Evolutionary conservation across 1,139 yeast species (phyloP).

Genomic region (Candida sanyaensis): DNA sequence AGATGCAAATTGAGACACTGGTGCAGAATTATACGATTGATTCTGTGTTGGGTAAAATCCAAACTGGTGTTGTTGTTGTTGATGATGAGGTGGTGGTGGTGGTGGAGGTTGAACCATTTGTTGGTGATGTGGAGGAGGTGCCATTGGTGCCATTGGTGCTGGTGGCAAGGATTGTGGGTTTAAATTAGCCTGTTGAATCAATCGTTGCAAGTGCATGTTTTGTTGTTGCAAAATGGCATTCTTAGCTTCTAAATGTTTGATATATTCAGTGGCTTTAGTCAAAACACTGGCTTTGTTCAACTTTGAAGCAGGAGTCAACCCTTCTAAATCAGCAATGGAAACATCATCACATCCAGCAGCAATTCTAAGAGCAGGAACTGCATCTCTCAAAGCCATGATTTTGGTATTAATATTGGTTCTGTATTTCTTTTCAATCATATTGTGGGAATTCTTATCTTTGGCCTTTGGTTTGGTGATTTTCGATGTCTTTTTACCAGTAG

Average conservation of each 20-base stretch:
- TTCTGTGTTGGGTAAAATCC: constrained; percentile 24
- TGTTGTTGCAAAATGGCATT: constrained; percentile 60
- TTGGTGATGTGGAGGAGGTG: constrained; percentile 4
- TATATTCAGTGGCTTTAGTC: constrained; percentile 88
- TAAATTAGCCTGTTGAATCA: constrained; percentile 32
- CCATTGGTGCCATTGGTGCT: constrained; percentile 10
- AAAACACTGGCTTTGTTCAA: constrained; percentile 87
- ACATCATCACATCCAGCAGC: constrained; percentile 43
- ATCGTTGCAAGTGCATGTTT: constrained; percentile 48
- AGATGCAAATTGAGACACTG: constrained; percentile 18
- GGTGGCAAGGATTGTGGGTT: constrained; percentile 14
- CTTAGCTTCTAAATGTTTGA: constrained; percentile 74
- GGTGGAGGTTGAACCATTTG: constrained; percentile 1
- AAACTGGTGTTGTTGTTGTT: constrained; percentile 16
- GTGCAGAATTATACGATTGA: constrained; percentile 21
- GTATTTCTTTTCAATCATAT: constrained; percentile 78
- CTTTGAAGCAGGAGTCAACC: constrained; percentile 83
- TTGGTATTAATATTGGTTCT: constrained; percentile 76
- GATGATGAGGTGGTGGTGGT: constrained; percentile 5
- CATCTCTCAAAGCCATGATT: constrained; percentile 69
- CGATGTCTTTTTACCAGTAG: constrained; percentile 5
- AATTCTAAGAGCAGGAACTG: constrained; percentile 66
- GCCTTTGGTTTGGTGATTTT: constrained; percentile 34
- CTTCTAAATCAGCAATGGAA: constrained; percentile 63
- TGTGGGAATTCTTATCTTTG: constrained; percentile 71